phyloP scores from a whole-genome alignment of 1,139 yeast genomes.

The Protomyces arabidopsidicola region DNA sequence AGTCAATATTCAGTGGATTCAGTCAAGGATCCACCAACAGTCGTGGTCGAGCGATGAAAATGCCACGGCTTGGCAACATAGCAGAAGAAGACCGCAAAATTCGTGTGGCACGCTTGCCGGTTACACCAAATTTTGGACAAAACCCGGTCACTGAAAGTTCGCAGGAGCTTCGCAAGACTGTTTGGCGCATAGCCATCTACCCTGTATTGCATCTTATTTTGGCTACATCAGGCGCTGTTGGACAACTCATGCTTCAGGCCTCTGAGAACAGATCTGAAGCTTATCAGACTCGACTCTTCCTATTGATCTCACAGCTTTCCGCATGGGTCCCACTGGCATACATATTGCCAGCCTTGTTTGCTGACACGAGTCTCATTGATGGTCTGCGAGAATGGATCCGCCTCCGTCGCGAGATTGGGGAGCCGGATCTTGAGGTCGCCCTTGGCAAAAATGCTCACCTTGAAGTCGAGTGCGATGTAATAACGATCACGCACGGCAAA shows the following conservation, averaged over 20 bases:
- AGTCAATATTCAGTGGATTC: background rate
- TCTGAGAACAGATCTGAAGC: background rate
- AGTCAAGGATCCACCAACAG: background rate
- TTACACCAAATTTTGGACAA: slow-evolving; percentile 9
- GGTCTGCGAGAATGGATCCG: slow-evolving; percentile 8
- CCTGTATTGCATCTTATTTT: slow-evolving; percentile 18
- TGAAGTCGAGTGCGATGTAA: background rate
- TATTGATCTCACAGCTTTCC: slow-evolving; percentile 11
- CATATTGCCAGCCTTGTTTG: slow-evolving; percentile 10
- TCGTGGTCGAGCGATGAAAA: background rate
- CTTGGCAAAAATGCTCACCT: slow-evolving; percentile 14
- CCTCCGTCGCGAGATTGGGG: background rate
- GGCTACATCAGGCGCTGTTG: slow-evolving; percentile 3
- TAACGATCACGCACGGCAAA: background rate
- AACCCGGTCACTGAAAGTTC: slow-evolving; percentile 6
- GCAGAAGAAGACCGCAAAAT: background rate
- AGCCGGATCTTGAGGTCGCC: slow-evolving; percentile 14
- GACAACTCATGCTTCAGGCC: slow-evolving; percentile 9
- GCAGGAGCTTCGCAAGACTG: slow-evolving; percentile 7
- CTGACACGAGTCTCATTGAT: slow-evolving; percentile 20
- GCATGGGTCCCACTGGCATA: slow-evolving; percentile 25
- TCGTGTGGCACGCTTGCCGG: slow-evolving; percentile 14
- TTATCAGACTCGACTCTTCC: slow-evolving; percentile 2
- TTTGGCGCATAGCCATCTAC: slow-evolving; percentile 8
- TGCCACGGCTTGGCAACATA: background rate